Evolutionary conservation across 495 filamentous ascomycete species (phyloP), one percentile per base, ranked within the genome.

Genomic region (Tirmania nivea): DNA sequence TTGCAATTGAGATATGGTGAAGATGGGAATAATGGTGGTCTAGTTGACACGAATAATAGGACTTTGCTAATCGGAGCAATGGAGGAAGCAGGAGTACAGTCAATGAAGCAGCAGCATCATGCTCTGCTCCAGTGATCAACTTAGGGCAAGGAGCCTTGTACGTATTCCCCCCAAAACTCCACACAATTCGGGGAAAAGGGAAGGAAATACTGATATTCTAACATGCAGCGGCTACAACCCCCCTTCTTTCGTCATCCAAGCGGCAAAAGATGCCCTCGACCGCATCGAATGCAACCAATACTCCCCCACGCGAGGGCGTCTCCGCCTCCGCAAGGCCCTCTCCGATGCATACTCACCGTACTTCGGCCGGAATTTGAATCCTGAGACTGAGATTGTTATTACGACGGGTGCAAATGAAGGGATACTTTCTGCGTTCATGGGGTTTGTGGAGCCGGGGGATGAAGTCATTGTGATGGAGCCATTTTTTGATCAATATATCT

Each of bases 281-380:
- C 74, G 77, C n/a, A 90, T 97, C 7, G 90, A 96, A 51, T 94
- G 89, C 73, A 97, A 97, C 66, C 90, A 97, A 70, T 97, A 97
- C 69, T 86, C 87, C 12, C 90, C 90, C 3, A 96, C 90, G 1
- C 86, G 80, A 73, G 90, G 90, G 51, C 79, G 90, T 0, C 86
- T 89, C 36, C 75, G 88, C 35, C 71, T 97, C 59, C 87, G 80
- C 73, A 80, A 96, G 68, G 90, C 90, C 34, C 76, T 97, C 59
- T 82, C 90, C 0, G 78, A 88, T 55, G 79, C 92, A 10, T 96
- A 96, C 67, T 82, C 86, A 1, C 82, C 83, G 0, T 80, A 78
- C 69, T 94, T 89, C 68, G 84, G 80, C 31, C 73, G 79, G 48
- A 76, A 74, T 52, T 68, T 97, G 14, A 73, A 96, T 65, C 86